Base-by-base conservation (phyloP, 2,329 filamentous ascomycete species). In the Epichloe festucae region DNA sequence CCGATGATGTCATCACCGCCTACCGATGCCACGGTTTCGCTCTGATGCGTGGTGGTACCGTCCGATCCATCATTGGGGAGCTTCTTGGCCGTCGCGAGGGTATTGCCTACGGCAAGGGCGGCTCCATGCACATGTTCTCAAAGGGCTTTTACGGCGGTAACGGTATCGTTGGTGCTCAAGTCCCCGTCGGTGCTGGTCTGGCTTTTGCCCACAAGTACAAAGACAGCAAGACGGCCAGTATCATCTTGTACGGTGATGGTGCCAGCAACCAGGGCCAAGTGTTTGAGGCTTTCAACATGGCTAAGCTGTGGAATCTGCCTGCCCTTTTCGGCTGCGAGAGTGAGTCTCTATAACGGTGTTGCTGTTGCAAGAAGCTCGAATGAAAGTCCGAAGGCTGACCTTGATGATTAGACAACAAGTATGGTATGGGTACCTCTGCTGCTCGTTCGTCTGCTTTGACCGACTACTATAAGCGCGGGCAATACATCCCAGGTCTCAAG, bases 281-380 rank as follows among this genome's bases (percentile, higher is more conserved):
- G 63, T 98, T 98, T 65, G 93, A 98, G 79, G 90, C 93, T 56
- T 98, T 94, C 82, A 98, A 98, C 84, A 98, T 98, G 93, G 93
- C 93, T 57, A 97, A 97, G 81, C 84, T 98, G 60, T 98, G 93
- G 93, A 90, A 93, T 63, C 78, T 98, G 46, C 93, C 93, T 51
- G 82, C 90, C 61, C 85, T 98, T 60, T 98, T 98, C 67, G 90
- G 89, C 62, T 98, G 93, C 72, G 93, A 98, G 79, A 98, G 90
- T 95, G 76, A 70, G 89, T 81, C 14, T 34, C 15, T 35, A n/a
- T 35, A 12, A 11, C 4, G 27, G 27, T 31, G 27, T 31, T 10
- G 27, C 27, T 31, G 27, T 31, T 31, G 8, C 27, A 10, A 31
- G 27, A 31, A 31, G 27, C 27, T 31, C 27, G 27, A 31, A 31